phyloP scores from a whole-genome alignment of 2,329 filamentous ascomycete species.

The Aspergillus glaucus region DNA sequence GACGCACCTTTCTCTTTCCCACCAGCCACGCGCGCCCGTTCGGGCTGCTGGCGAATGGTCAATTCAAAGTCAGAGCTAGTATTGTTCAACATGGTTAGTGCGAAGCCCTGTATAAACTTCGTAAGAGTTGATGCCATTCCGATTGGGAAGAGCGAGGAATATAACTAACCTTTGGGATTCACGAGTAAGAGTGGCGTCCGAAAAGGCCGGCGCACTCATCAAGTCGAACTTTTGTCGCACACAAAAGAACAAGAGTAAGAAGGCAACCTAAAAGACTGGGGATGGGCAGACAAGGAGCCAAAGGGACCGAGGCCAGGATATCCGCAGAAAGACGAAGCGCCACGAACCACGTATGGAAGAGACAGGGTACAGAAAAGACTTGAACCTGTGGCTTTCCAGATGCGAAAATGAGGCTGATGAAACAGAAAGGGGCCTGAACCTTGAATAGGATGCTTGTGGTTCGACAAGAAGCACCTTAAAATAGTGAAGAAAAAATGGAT shows the following conservation, averaged over 20 bases:
- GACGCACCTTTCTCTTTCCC: conserved; percentile 67
- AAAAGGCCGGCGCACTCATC: conserved; percentile 38
- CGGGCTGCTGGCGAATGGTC: conserved; percentile 60
- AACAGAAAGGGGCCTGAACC: conserved; percentile 18
- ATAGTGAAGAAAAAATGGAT: conserved; percentile 1
- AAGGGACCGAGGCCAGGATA: conserved; percentile 16
- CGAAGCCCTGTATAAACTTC: conserved; percentile 21
- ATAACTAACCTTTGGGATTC: conserved; percentile 36
- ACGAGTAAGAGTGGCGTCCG: conserved; percentile 37
- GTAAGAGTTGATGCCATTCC: conserved; percentile 22
- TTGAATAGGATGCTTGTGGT: conserved; percentile 12
- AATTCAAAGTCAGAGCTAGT: conserved; percentile 53
- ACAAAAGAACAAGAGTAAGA: conserved; percentile 11
- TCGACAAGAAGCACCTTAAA: conserved; percentile 7
- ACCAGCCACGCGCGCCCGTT: conserved; percentile 60
- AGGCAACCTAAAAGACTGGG: conserved; percentile 9
- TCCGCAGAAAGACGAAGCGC: conserved; percentile 13
- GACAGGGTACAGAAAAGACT: conserved; percentile 12
- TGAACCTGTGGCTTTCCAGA: conserved; percentile 19
- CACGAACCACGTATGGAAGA: conserved; percentile 18
- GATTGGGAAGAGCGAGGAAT: conserved; percentile 7
- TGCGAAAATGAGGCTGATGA: conserved; percentile 7
- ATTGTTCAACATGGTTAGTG: conserved; percentile 36
- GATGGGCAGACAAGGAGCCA: conserved; percentile 13
- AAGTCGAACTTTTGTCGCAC: conserved; percentile 25